These are phyloP conservation scores for Pilasporangium apinafurcum DNA, from an alignment of 352 stramenopile genomes.

Conservation along the genomic window DNA sequence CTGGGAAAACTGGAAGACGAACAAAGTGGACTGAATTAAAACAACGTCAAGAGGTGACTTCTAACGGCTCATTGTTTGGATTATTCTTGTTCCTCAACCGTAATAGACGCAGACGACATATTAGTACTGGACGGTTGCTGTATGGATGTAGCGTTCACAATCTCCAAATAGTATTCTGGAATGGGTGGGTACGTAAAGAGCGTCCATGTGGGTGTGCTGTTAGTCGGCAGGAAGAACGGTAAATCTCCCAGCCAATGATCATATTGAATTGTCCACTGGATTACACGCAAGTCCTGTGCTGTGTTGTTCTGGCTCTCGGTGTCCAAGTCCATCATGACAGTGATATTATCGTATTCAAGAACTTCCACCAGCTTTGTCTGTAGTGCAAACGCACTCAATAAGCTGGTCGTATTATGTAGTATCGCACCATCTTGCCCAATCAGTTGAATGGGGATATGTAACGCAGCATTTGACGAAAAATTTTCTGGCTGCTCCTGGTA, in stretches of 20 bases:
- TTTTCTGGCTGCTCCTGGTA: slow-evolving; percentile 12
- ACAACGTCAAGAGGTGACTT: not conserved
- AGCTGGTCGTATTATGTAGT: slow-evolving; percentile 12
- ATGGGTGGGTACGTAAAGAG: slow-evolving; percentile 17
- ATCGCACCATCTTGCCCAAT: slow-evolving; percentile 8
- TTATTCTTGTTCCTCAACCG: not conserved
- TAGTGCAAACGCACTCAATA: slow-evolving; percentile 13
- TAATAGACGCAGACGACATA: too few relatives aligned
- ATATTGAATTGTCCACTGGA: slow-evolving; percentile 8
- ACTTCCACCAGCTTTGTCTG: slow-evolving; percentile 13
- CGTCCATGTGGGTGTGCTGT: slow-evolving; percentile 15
- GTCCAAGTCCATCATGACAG: slow-evolving; percentile 17
- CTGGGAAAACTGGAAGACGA: not conserved
- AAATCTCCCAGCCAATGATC: slow-evolving; percentile 20
- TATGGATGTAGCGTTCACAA: too few relatives aligned
- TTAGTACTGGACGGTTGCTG: too few relatives aligned
- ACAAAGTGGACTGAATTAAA: not conserved
- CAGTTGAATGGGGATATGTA: slow-evolving; percentile 14
- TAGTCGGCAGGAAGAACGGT: slow-evolving; percentile 14
- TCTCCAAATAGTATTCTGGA: slow-evolving; percentile 1
- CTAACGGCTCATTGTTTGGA: not conserved
- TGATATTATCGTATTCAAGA: slow-evolving; percentile 34
- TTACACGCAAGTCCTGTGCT: not conserved
- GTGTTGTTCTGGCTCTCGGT: slow-evolving; percentile 5
- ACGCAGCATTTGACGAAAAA: not conserved